Evolutionary conservation across 345 rosid genomes (phyloP).

Genomic region (Hypericum androsaemum): DNA sequence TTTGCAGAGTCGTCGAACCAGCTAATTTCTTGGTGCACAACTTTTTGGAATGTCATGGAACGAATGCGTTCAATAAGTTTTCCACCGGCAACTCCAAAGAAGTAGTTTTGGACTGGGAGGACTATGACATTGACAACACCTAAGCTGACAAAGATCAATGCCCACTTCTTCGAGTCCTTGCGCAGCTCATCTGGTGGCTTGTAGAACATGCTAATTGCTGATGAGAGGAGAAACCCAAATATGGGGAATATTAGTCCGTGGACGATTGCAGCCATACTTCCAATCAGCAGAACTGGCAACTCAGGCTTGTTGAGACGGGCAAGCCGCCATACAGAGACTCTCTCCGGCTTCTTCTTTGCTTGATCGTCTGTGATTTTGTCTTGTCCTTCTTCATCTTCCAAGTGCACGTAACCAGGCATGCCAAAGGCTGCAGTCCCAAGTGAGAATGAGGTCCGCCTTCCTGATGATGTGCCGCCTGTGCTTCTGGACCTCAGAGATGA

Average conservation of each 20-base stretch:
- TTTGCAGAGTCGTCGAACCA: constrained; percentile 81
- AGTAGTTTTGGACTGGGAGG: constrained; percentile 54
- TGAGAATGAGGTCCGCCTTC: constrained; percentile 33
- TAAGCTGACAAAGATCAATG: constrained; percentile 32
- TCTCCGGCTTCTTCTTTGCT: constrained; percentile 21
- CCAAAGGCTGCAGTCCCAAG: constrained; percentile 14
- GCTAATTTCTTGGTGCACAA: constrained; percentile 72
- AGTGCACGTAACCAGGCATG: constrained; percentile 21
- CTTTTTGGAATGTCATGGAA: constrained; percentile 54
- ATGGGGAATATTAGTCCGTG: constrained; percentile 61
- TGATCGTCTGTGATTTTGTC: constrained; percentile 5
- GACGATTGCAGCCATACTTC: constrained; percentile 45
- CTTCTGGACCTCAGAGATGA: constrained; percentile 30
- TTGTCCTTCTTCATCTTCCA: constrained; percentile 14
- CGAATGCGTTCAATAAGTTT: constrained; percentile 60
- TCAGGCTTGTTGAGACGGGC: constrained; percentile 72
- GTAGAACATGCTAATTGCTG: constrained; percentile 55
- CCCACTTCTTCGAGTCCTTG: constrained; percentile 60
- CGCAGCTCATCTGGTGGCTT: constrained; percentile 29
- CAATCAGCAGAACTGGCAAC: constrained; percentile 42
- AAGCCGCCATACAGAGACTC: constrained; percentile 47
- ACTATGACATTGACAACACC: constrained; percentile 24
- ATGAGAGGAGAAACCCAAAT: constrained; percentile 65
- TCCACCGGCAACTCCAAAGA: constrained; percentile 80
- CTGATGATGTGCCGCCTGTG: constrained; percentile 31